Evolutionary conservation across 352 stramenopile species (phyloP), one percentile per base, ranked within the genome.

Genomic region (Globisporangium barbulae): DNA sequence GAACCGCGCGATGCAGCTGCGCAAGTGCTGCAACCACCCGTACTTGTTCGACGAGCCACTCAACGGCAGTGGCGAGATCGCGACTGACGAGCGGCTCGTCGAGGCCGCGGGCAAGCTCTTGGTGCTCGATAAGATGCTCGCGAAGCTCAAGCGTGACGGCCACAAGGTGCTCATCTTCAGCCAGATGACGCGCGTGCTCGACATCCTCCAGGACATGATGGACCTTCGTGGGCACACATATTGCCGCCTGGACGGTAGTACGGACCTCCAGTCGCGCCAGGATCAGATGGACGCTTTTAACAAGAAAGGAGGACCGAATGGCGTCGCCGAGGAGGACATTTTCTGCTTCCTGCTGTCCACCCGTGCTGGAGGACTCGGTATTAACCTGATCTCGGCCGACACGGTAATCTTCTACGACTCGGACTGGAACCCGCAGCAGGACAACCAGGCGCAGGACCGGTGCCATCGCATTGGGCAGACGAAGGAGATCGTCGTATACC

Each of bases 151-250:
- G 70, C 80, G 83, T 49, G 90, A 98, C 57, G 96, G 96, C 15
- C 97, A 99, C 73, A 94, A 98, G 49, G 94, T 99, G 48, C 81
- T 99, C 4, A 93, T 99, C 52, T 99, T 99, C 75, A 98, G 88
- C 28, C 98, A 99, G 74, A 96, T 98, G 86, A 98, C 97, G 67
- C 92, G 94, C 21, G 97, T 99, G 83, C 81, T 99, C 6, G 97
- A 99, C 74, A 99, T 99, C 70, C 63, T 99, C 39, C 93, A 99
- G 68, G 97, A 99, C 76, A 99, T 96, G 64, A 67, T 98, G 52
- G 48, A 64, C 22, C 76, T 92, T 60, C 88, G 85, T 9, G 77
- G 81, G 0, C 98, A 98, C 74, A 76, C 87, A 60, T 99, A 98
- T 74, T 99, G 97, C 67, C 85, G 97, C 44, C 96, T 99, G 62